A percentile compares a stretch with the other conserved stretches of the same genome.
These are phyloP conservation scores for Fraxinus velutina DNA, from an alignment of 305 asterid genomes.

Conservation along the genomic window DNA sequence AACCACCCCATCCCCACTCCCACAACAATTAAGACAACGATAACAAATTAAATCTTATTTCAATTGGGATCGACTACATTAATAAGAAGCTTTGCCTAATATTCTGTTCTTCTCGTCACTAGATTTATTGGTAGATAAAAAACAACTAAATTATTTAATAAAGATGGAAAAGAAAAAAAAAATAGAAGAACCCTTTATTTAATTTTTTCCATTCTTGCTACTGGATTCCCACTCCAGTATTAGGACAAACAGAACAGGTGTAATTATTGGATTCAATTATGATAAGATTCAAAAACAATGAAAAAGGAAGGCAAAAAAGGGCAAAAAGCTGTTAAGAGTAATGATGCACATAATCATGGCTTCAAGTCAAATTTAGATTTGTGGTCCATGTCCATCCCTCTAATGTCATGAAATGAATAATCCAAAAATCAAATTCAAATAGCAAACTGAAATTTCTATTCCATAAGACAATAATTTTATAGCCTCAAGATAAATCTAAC, in stretches of 20 bases:
- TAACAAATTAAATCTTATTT: not conserved
- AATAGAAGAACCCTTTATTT: not conserved
- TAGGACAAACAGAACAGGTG: conserved; percentile 5
- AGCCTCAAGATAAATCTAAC: conserved; percentile 16
- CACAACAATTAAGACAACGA: not conserved
- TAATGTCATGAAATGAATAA: conserved; percentile 30
- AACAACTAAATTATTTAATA: not conserved
- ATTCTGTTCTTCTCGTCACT: not conserved
- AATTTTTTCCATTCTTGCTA: not conserved
- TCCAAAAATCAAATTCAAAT: conserved; percentile 31
- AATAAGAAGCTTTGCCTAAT: not conserved
- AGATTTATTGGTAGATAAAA: not conserved
- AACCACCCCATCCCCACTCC: not conserved
- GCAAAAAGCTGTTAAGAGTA: conserved; percentile 27
- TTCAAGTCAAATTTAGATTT: conserved; percentile 35
- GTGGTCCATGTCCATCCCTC: conserved; percentile 47
- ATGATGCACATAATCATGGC: conserved; percentile 53
- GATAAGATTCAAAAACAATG: conserved; percentile 20
- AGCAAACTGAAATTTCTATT: conserved; percentile 21
- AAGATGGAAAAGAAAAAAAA: not conserved
- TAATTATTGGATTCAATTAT: conserved; percentile 28
- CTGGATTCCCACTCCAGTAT: not conserved
- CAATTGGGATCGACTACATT: not conserved
- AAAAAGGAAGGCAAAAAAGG: conserved; percentile 5
- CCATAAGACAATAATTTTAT: not conserved